Base-by-base conservation (phyloP, 2,329 filamentous ascomycete genomes). In the Fusarium cyanostomum region DNA sequence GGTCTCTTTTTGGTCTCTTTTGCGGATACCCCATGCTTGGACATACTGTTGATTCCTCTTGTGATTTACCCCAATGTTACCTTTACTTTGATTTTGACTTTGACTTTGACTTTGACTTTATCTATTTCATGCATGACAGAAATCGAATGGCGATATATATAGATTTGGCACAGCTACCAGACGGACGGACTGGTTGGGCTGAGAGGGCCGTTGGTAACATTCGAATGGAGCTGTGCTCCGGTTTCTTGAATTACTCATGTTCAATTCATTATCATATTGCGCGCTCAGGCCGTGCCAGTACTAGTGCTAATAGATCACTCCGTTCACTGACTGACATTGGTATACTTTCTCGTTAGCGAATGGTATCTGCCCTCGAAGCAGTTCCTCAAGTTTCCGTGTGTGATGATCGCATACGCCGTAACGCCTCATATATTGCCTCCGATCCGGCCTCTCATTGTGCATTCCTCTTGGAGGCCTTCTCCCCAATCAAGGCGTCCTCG, bases 401-500 rank as follows among this genome's bases (percentile, higher is more conserved):
- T 10, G 7, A n/a, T n/a, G 15, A 38, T 34, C 31, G 37, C 37
- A 33, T 43, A 59, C 63, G 33, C 59, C 59, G 5, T 34, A 46
- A 53, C 60, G 24, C 51, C 62, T 42, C 39, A 41, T 35, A 16
- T 46, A 26, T 21, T 6, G 9, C 21, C 6, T 50, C 24, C 30
- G 28, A 35, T 39, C 31, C 18, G 6, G 24, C 41, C 7, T 21
- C 18, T 15, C 18, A 27, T 37, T 4, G 3, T 18, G 10, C 10
- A 16, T 21, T 21, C 12, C 26, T 46, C 31, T 38, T 35, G 12
- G 10, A 24, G 18, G 33, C 35, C 15, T 56, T 52, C 26, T 57
- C 49, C n/a, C 73, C 73, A 38, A 77, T 61, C n/a, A 68, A 16
- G 12, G 74, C 51, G 31, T 67, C 52, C 44, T 76, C 48, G 18